A percentile compares a stretch with the other conserved stretches of the same genome.
Conservation (phyloP, 176 grass and related monocot genomes). For the Triticum dicoccoides region DNA sequence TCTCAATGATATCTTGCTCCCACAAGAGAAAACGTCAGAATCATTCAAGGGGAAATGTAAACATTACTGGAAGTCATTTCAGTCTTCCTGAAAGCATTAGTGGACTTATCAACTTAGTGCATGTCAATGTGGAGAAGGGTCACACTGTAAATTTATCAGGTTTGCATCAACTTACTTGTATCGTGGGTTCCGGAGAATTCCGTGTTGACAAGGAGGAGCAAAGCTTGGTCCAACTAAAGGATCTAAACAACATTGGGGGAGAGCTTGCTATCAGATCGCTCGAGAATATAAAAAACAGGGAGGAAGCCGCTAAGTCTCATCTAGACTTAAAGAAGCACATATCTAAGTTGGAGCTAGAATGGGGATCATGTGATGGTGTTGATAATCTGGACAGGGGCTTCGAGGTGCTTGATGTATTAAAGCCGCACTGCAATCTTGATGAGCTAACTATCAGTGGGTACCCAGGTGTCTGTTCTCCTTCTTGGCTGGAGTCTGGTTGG, state of each 20-base stretch:
- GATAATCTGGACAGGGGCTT: neutral
- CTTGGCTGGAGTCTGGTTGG: slow-evolving; percentile 3
- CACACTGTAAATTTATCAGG: neutral
- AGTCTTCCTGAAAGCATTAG: slow-evolving; percentile 28
- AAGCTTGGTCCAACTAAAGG: slow-evolving; percentile 4
- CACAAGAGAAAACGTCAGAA: neutral
- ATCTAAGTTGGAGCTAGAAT: slow-evolving; percentile 15
- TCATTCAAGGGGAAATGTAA: neutral
- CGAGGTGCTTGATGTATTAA: slow-evolving; percentile 33
- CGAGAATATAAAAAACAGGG: slow-evolving; percentile 1
- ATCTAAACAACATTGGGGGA: slow-evolving; percentile 15
- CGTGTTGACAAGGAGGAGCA: neutral
- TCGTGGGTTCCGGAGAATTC: slow-evolving; percentile 30
- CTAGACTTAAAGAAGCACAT: slow-evolving; percentile 20
- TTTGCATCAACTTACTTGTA: neutral
- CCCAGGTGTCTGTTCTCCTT: slow-evolving; percentile 23
- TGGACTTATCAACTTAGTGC: neutral
- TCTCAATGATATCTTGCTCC: neutral
- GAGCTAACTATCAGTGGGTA: slow-evolving; percentile 40
- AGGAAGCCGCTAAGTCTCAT: slow-evolving; percentile 18
- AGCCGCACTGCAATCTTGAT: slow-evolving; percentile 23
- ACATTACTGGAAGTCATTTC: neutral
- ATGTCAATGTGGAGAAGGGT: slow-evolving; percentile 23
- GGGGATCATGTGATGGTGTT: neutral
- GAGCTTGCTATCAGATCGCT: neutral